These are phyloP conservation scores for Fusarium fracticaudum DNA, from an alignment of 2,329 filamentous ascomycete species.

Conservation along the genomic window DNA sequence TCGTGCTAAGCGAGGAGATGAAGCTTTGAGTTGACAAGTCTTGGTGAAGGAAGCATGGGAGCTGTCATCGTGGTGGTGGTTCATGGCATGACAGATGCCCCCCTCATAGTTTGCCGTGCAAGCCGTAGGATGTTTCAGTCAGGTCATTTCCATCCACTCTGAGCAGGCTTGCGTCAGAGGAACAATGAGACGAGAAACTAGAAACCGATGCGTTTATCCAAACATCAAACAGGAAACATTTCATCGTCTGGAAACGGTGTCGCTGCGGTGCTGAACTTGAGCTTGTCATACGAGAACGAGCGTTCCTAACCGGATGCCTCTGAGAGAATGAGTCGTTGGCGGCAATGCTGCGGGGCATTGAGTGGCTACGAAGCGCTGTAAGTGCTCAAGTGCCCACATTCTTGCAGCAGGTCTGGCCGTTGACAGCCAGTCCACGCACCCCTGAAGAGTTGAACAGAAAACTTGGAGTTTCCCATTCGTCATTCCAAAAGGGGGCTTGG, in stretches of 20 bases:
- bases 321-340: constrained; percentile 27
- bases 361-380: constrained; percentile 37
- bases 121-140: constrained; percentile 32
- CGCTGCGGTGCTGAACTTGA: constrained; percentile 10
- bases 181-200: constrained; percentile 13
- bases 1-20: constrained; percentile 9
- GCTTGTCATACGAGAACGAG: constrained; percentile 17
- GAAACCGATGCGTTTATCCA: constrained; percentile 7
- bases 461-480: constrained; percentile 15
- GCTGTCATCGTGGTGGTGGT: constrained; percentile 9
- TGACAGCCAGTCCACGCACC: constrained; percentile 25
- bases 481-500: constrained; percentile 21
- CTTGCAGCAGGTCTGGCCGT: constrained; percentile 21
- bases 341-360: constrained; percentile 33
- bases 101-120: constrained; percentile 12
- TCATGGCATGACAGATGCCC: constrained; percentile 15
- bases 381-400: constrained; percentile 1
- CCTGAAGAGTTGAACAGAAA: constrained; percentile 29
- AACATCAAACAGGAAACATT: constrained; percentile 32
- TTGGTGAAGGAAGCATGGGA: constrained; percentile 5
- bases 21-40: neutral
- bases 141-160: constrained; percentile 21
- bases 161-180: constrained; percentile 25
- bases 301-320: constrained; percentile 38
- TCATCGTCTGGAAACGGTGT: constrained; percentile 9